Base-by-base conservation (phyloP, 768 basidiomycete species). In the Psilocybe tampanensis region DNA sequence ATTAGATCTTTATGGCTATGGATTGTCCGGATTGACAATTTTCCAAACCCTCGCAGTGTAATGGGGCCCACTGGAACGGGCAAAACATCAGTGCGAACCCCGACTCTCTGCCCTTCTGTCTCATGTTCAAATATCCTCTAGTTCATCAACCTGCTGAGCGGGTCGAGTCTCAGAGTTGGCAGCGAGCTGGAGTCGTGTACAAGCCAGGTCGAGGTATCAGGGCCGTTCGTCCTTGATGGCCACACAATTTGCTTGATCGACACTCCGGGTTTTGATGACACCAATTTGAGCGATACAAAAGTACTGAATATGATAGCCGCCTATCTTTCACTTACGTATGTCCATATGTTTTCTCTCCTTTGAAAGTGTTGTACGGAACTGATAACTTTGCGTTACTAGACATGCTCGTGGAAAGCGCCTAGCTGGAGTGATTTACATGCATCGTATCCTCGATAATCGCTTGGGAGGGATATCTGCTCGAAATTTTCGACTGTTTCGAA, bases 251-350 rank as follows among this genome's bases (percentile, higher is more conserved):
- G 70, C 0, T 64, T 86, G 17, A 76, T 86, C 44, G 85, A 86
- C 60, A 86, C 85, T 0, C 84, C 85, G 0, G 85, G 85, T 5
- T 86, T 85, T 54, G 84, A 84, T 58, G 83, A 85, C 61, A 80
- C 82, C 2, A 72, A 66, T 2, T 72, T 70, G 47, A 79, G 74
- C 44, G 83, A 84, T 50, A 72, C 76, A 0, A 79, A 79, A 15
- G 68, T 84, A 13, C 67, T 84, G 36, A 76, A 72, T 43, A 75
- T 81, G 74, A 83, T 84, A 23, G 78, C 82, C 0, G 56, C 76
- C 44, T 76, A 72, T 56, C 65, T 79, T 39, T 64, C 71, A 5
- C 64, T 64, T 13, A 62, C 71, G 75, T 76, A 58, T 39, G 36
- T 39, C 6, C 15, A 39, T 3, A 55, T 74, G 54, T 9, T 13